Evolutionary conservation across 2,329 filamentous ascomycete genomes (phyloP), one percentile per base, ranked within the genome.

Genomic region (Fusarium phyllophilum): DNA sequence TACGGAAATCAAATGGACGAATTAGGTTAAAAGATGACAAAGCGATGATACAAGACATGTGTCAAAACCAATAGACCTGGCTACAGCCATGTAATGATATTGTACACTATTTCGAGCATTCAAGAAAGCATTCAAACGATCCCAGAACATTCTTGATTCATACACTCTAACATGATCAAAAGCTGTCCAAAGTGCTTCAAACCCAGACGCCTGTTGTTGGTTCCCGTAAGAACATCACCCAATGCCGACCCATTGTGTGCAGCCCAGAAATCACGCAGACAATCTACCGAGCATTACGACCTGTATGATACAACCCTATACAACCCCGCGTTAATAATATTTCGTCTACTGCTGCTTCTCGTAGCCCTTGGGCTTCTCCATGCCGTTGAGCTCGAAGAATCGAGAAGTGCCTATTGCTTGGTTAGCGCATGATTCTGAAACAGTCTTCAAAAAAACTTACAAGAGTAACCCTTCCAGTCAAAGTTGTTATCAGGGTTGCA

Each of bases 391-490:
- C 51, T 98, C 93, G 81, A 93, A 98, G 86, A 89, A 99, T 78
- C 92, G 90, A 39, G 93, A 90, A 59, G 96, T 98, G 77, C 83
- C 83, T 84, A 55, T 9, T 17, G 24, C 11, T 24, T 14, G 11
- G 57, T 79, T 52, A 79, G 70, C 24, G 14, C 46, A 7, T 45
- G 22, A 14, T 56, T 51, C 18, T 46, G 22, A 22, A 8, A 11
- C 5, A 14, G 18, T 7, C 8, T 6, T 33, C 11, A 14, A 3
- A 24, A 48, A 12, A 36, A 44, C 94, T 87, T 90, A 97, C 95
- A 98, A 82, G 94, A 97, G 83, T 98, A 98, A 59, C 94, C 93
- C 84, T 97, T 98, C 97, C 97, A 99, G 84, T 99, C 96, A 87
- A 99, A 99, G 86, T 99, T 99, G 68, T 98, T 94, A 79, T 92